These are phyloP conservation scores for Asterella californica DNA, from an alignment of 225 moss, liverwort and hornwort genomes.

Conservation along the genomic window DNA sequence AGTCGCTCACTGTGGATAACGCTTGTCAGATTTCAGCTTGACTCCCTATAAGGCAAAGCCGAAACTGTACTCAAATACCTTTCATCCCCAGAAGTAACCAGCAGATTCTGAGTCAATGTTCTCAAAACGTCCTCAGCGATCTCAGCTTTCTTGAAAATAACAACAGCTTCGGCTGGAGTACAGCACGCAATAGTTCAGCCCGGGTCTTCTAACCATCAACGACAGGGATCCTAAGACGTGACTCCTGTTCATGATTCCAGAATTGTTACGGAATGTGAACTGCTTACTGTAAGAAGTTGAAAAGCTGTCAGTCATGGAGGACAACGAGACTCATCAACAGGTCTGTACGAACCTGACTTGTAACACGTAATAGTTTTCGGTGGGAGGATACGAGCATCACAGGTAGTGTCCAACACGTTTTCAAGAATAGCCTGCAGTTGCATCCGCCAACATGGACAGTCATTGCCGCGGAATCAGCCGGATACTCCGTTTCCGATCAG, in stretches of 20 bases:
- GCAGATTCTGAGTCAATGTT: conserved; percentile 27
- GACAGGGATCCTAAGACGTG: neutral
- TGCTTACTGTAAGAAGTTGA: too few relatives aligned
- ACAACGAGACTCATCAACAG: neutral
- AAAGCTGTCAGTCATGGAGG: neutral
- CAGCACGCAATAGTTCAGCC: neutral
- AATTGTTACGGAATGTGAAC: too few relatives aligned
- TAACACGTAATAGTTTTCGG: conserved; percentile 30
- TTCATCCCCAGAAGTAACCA: conserved; percentile 33
- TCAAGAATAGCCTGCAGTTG: conserved; percentile 21
- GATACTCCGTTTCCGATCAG: too few relatives aligned
- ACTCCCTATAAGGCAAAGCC: too few relatives aligned
- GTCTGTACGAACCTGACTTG: conserved; percentile 9
- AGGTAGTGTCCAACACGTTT: conserved; percentile 19
- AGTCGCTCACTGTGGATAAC: neutral
- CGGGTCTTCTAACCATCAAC: neutral
- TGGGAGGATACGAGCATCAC: conserved; percentile 38
- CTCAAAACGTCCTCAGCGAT: conserved; percentile 24
- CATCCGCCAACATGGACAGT: neutral
- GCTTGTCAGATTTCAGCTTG: neutral
- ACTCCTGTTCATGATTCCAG: neutral
- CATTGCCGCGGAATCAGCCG: neutral
- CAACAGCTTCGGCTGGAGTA: conserved; percentile 36
- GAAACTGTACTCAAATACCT: conserved; percentile 11
- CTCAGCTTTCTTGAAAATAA: conserved; percentile 21